These are phyloP conservation scores for Alternaria longipes DNA, from an alignment of 2,329 filamentous ascomycete genomes.

Conservation along the genomic window DNA sequence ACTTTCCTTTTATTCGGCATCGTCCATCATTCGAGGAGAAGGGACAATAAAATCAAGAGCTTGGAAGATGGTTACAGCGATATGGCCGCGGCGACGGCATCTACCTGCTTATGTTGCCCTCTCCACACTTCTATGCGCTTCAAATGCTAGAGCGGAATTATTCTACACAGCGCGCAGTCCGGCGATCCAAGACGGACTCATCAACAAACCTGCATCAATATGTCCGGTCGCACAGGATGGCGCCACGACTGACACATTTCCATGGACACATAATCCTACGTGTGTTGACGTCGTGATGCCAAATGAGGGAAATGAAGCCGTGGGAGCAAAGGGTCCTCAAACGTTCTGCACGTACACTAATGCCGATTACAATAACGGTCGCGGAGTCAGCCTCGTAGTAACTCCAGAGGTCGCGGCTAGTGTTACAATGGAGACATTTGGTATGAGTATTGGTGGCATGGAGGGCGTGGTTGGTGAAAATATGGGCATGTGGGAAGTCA, in stretches of 20 bases:
- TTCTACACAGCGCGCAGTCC: constrained; percentile 31
- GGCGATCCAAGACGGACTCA: constrained; percentile 30
- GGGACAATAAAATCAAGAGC: neutral
- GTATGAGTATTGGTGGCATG: constrained; percentile 22
- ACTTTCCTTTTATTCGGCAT: neutral
- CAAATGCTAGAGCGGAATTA: constrained; percentile 21
- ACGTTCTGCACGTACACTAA: constrained; percentile 44
- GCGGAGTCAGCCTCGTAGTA: constrained; percentile 43
- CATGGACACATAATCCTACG: constrained; percentile 42
- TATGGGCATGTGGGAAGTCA: constrained; percentile 34
- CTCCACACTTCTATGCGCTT: constrained; percentile 10
- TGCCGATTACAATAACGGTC: constrained; percentile 31
- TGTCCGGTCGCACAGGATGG: constrained; percentile 39
- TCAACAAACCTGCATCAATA: constrained; percentile 20
- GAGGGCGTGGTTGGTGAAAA: constrained; percentile 19
- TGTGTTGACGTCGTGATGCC: constrained; percentile 31
- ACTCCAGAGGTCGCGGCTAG: constrained; percentile 36
- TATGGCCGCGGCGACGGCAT: constrained; percentile 3
- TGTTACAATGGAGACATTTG: constrained; percentile 28
- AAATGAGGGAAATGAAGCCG: constrained; percentile 4
- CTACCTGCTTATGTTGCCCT: constrained; percentile 1
- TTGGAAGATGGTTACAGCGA: constrained; percentile 10
- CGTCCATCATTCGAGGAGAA: neutral
- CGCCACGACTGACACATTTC: constrained; percentile 35
- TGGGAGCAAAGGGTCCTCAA: constrained; percentile 13